Evolutionary conservation across 768 basidiomycete genomes (phyloP).

Genomic region (Trametes cinnabarina): DNA sequence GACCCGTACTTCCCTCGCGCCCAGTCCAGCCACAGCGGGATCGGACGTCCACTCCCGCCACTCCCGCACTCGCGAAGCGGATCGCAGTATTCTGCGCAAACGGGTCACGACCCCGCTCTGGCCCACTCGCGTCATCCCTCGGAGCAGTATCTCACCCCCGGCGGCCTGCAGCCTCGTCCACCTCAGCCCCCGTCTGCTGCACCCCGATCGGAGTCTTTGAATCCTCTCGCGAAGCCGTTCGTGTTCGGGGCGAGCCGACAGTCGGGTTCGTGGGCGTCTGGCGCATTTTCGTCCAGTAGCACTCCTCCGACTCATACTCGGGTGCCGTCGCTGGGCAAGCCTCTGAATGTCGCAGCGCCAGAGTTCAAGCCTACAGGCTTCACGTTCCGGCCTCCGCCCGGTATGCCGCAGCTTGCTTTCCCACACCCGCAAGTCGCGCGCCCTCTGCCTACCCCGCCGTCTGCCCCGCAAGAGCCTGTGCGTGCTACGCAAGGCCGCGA

Average conservation of each 20-base stretch:
- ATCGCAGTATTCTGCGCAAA: constrained; percentile 54
- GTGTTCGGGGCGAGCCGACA: constrained; percentile 58
- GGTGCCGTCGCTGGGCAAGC: constrained; percentile 53
- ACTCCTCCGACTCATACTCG: constrained; percentile 40
- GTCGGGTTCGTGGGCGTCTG: constrained; percentile 35
- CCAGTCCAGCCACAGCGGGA: constrained; percentile 42
- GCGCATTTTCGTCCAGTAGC: constrained; percentile 30
- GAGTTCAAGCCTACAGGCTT: constrained; percentile 81
- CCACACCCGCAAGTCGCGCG: constrained; percentile 31
- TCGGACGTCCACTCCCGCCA: constrained; percentile 53
- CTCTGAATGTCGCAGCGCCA: constrained; percentile 74
- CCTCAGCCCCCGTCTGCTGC: constrained; percentile 11
- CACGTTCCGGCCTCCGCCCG: constrained; percentile 71
- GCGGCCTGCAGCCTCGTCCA: constrained; percentile 23
- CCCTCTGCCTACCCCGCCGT: constrained; percentile 40
- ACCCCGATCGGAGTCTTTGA: constrained; percentile 43
- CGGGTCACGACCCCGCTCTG: constrained; percentile 53
- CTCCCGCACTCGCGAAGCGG: constrained; percentile 63
- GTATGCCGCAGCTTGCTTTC: constrained; percentile 58
- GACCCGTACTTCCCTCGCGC: constrained; percentile 34
- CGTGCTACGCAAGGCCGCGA: constrained; percentile 69
- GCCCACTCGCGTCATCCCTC: constrained; percentile 59
- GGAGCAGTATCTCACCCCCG: constrained; percentile 39
- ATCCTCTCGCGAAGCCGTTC: constrained; percentile 83
- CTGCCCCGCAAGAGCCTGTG: constrained; percentile 25